Base-by-base conservation (phyloP, 495 filamentous ascomycete species). In the Pseudomonodictys pantanalensis region DNA sequence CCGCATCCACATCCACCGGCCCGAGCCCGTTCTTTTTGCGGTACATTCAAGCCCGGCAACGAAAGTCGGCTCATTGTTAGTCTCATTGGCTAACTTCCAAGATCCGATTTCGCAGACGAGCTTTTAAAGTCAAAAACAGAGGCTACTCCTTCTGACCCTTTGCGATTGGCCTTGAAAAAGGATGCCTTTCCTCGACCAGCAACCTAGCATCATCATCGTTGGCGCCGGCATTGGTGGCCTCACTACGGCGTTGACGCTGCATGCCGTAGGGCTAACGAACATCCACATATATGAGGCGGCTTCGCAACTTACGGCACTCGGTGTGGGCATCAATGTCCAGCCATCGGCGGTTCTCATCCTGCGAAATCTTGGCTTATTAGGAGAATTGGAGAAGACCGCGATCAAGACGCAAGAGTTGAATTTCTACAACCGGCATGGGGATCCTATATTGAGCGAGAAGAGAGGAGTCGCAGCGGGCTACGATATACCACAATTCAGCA, bases 301-400 rank as follows among this genome's bases (percentile, higher is more conserved):
- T 1, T 32, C 9, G 4, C 18, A 46, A 9, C 30, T 64, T 5
- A 60, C 56, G 28, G 33, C 53, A 11, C 58, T 64, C 8, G 61
- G 61, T 4, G 61, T 64, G 9, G 61, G 61, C 23, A 60, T 64
- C 33, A 64, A 64, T 45, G 46, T 64, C 4, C 61, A 64, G 47
- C 61, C 61, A 18, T 45, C 33, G 4, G 61, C 61, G 5, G 57
- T 64, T 8, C 58, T 64, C 9, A 39, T 64, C 7, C 48, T 64
- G n/a, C 46, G 61, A 3, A 56, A 64, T 30, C 33, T 64, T n/a
- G 61, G 61, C 12, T 28, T 64, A 2, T 43, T 64, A 8, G 48
- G 30, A 1, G 46, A 45, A 4, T 28, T 64, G 35, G 26, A 60
- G 30, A 32, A 32, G 7, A 52, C 57, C 23, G 61, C 29, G 2